These are phyloP conservation scores for Nigrograna mackinnonii DNA, from an alignment of 2,329 filamentous ascomycete species.

Conservation along the genomic window DNA sequence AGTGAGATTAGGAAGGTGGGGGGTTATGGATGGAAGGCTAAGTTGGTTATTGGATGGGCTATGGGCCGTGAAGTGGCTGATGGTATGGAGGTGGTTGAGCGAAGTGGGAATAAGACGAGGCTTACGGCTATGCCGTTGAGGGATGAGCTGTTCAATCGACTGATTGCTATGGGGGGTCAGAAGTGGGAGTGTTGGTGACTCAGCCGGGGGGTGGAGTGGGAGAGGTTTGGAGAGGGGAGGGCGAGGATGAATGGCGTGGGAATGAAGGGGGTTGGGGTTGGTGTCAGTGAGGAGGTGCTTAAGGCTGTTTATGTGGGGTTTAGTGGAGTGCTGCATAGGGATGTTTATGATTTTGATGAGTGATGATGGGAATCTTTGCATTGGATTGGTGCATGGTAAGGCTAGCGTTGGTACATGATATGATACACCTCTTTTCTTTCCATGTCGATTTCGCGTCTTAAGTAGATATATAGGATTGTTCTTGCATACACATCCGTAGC, in stretches of 20 bases:
- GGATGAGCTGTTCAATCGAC: conserved; percentile 80
- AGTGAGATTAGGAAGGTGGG: conserved; percentile 77
- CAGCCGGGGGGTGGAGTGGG: neutral
- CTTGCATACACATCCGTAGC: no score
- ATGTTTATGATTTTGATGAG: neutral
- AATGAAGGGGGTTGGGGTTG: neutral
- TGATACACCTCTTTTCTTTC: no score
- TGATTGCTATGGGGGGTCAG: conserved; percentile 76
- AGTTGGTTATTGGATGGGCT: conserved; percentile 80
- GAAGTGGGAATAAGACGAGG: conserved; percentile 58
- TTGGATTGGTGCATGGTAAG: neutral
- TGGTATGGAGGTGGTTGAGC: conserved; percentile 69
- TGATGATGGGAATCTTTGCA: neutral
- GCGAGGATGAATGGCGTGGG: neutral
- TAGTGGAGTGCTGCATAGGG: neutral
- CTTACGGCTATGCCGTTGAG: conserved; percentile 73
- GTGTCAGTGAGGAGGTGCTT: neutral
- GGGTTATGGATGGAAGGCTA: conserved; percentile 83
- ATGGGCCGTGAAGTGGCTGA: conserved; percentile 75
- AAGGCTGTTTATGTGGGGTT: neutral
- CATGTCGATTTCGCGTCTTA: no score
- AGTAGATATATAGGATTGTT: no score
- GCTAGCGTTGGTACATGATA: no score
- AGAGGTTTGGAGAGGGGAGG: neutral
- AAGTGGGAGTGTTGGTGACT: conserved; percentile 78